phyloP scores from a whole-genome alignment of 106 monocot genomes.

The Acanthochlamys bracteata region DNA sequence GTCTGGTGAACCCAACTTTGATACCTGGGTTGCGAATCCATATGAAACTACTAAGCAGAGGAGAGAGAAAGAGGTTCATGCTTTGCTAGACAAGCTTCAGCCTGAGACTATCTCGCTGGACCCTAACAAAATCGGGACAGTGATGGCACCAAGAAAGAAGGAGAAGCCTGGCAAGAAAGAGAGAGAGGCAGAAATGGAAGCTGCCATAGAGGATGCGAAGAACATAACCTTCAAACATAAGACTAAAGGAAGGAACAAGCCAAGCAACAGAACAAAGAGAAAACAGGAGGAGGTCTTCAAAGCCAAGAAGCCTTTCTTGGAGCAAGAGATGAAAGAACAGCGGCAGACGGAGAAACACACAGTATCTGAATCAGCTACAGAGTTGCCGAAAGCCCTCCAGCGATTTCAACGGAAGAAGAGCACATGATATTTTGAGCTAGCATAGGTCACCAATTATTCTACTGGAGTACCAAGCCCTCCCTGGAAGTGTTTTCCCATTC shows the following conservation, averaged over 20 bases:
- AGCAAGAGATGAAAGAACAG: constrained; percentile 18
- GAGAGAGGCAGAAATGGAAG: constrained; percentile 48
- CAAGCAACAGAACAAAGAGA: constrained; percentile 66
- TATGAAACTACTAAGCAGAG: constrained; percentile 67
- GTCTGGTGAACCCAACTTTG: constrained; percentile 90
- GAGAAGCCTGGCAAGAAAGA: constrained; percentile 45
- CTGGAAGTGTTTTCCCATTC: no score
- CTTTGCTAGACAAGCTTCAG: constrained; percentile 78
- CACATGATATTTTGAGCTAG: constrained; percentile 4
- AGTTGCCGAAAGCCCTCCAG: constrained; percentile 73
- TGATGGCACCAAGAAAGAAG: constrained; percentile 35
- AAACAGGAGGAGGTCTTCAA: constrained; percentile 66
- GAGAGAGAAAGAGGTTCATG: constrained; percentile 83
- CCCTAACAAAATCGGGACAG: constrained; percentile 62
- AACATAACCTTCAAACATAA: constrained; percentile 56
- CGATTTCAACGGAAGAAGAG: constrained; percentile 45
- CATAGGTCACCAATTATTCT: no score
- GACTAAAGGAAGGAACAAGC: constrained; percentile 91
- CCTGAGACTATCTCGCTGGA: constrained; percentile 91
- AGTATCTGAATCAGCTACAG: constrained; percentile 5
- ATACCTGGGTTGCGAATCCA: constrained; percentile 87
- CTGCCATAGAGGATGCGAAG: constrained; percentile 51
- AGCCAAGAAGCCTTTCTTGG: constrained; percentile 62
- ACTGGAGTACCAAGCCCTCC: no score
- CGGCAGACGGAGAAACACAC: constrained; percentile 30